Evolutionary conservation across 2,329 filamentous ascomycete genomes (phyloP).

Genomic region (Epicoccum nigrum): DNA sequence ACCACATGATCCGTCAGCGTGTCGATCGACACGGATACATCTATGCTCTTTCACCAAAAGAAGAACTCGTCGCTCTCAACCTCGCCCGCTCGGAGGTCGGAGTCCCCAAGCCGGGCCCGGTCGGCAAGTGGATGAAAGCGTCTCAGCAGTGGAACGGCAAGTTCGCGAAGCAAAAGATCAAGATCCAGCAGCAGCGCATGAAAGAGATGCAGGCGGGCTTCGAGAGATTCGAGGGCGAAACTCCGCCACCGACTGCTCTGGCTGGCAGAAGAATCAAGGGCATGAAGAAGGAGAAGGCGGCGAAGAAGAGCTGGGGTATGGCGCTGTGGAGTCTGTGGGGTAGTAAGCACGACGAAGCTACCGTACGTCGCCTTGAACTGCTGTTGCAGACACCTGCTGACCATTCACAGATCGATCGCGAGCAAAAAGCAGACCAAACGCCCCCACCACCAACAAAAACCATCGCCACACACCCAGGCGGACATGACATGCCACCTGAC

Average conservation of each 20-base stretch:
- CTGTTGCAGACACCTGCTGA: background rate
- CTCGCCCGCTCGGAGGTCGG: constrained; percentile 72
- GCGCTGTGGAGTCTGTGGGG: constrained; percentile 87
- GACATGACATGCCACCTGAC: constrained; percentile 46
- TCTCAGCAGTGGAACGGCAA: constrained; percentile 75
- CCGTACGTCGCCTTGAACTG: constrained; percentile 53
- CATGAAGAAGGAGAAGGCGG: constrained; percentile 57
- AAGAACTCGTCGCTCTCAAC: constrained; percentile 70
- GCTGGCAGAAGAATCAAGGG: constrained; percentile 69
- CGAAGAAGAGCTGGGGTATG: constrained; percentile 75
- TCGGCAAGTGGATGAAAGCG: constrained; percentile 81
- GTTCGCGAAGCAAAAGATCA: constrained; percentile 71
- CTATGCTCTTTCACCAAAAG: constrained; percentile 67
- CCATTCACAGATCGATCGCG: constrained; percentile 38
- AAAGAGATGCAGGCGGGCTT: constrained; percentile 76
- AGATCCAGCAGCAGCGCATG: constrained; percentile 74
- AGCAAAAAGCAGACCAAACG: constrained; percentile 39
- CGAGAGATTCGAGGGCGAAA: constrained; percentile 72
- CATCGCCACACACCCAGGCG: constrained; percentile 19
- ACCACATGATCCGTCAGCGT: constrained; percentile 91
- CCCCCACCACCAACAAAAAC: constrained; percentile 6
- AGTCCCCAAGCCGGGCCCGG: constrained; percentile 77
- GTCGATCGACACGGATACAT: constrained; percentile 80
- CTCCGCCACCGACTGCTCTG: constrained; percentile 81
- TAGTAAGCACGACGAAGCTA: constrained; percentile 83